These are phyloP conservation scores for Geotrichum histeridarum DNA, from an alignment of 1,139 yeast genomes.

Conservation along the genomic window DNA sequence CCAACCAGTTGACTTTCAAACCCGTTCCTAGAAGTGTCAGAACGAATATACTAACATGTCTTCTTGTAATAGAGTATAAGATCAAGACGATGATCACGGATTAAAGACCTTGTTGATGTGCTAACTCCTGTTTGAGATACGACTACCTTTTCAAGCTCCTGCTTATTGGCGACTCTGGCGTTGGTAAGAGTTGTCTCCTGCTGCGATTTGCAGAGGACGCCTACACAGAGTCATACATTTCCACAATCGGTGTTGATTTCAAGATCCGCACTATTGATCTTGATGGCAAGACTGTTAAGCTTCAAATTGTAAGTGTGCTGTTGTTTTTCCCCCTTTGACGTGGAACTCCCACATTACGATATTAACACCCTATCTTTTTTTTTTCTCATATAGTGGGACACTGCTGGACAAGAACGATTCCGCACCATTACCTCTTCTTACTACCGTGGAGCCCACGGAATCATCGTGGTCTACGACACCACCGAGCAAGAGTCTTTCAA, in stretches of 20 bases:
- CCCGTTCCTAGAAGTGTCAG: background rate
- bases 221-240: conserved; percentile 86
- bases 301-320: conserved; percentile 55
- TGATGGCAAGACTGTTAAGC: conserved; percentile 91
- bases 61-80: too few relatives aligned
- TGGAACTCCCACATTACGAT: background rate
- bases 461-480: conserved; percentile 90
- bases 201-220: conserved; percentile 94
- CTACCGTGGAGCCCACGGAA: conserved; percentile 97
- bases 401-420: conserved; percentile 98
- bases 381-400: conserved; percentile 59
- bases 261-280: conserved; percentile 94
- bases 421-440: conserved; percentile 96
- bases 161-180: conserved; percentile 95
- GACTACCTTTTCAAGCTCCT: conserved; percentile 47
- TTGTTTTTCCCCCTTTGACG: background rate
- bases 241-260: conserved; percentile 97
- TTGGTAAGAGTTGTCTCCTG: conserved; percentile 89
- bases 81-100: too few relatives aligned
- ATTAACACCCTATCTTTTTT: background rate
- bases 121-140: conserved; percentile 1
- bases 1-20: background rate
- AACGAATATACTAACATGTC: too few relatives aligned
- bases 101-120: background rate
- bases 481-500: conserved; percentile 91